These are phyloP conservation scores for Salix udensis DNA, from an alignment of 345 rosid genomes.

Conservation along the genomic window DNA sequence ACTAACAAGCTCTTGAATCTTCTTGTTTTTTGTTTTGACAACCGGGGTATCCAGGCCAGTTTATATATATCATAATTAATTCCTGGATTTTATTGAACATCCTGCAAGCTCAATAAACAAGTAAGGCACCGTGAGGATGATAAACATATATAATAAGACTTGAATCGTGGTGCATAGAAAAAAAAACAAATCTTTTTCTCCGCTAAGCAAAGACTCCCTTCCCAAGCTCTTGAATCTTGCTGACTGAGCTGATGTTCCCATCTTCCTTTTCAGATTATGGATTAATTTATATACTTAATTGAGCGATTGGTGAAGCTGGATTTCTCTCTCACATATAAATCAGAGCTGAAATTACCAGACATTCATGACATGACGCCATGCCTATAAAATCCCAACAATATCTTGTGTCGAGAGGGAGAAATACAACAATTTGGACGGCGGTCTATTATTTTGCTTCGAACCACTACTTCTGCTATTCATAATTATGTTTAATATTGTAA, in stretches of 20 bases:
- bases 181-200: too few relatives aligned
- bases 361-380: not conserved
- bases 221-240: not conserved
- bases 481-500: not conserved
- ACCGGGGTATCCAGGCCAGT: too few relatives aligned
- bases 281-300: not conserved
- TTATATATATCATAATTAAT: too few relatives aligned
- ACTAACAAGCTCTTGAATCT: not conserved
- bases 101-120: too few relatives aligned
- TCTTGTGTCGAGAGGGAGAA: not conserved
- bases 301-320: not conserved
- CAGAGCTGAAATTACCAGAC: not conserved
- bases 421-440: not conserved
- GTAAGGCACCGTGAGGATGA: rapidly evolving
- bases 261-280: not conserved
- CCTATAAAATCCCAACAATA: not conserved
- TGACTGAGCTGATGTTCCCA: not conserved
- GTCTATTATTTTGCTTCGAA: not conserved
- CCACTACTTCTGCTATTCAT: not conserved
- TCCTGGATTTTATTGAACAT: too few relatives aligned
- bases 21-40: too few relatives aligned
- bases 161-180: too few relatives aligned
- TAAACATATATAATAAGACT: too few relatives aligned
- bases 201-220: rapidly evolving
- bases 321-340: not conserved